Percentiles rank a stretch among this genome's conserved stretches.
Evolutionary conservation across 768 basidiomycete species (phyloP).

Genomic region (Sporobolomyces phaffii): DNA sequence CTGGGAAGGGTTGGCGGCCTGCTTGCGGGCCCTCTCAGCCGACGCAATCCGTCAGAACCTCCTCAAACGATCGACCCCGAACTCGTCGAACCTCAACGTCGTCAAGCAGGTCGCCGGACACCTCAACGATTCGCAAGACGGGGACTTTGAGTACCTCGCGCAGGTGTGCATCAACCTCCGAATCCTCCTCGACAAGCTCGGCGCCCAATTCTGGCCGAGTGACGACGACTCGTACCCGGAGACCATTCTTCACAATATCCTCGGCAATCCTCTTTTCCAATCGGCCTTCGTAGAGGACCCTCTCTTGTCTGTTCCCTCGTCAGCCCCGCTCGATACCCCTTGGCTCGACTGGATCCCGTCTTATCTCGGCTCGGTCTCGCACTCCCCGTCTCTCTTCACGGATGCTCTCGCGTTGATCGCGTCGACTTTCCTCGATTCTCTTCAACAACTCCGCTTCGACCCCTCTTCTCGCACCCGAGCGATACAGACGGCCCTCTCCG

Average conservation of each 20-base stretch:
- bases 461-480: slow-evolving; percentile 55
- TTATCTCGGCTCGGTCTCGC: slow-evolving; percentile 58
- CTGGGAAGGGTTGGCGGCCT: slow-evolving; percentile 26
- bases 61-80: background rate
- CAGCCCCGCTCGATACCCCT: slow-evolving; percentile 52
- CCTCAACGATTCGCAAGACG: slow-evolving; percentile 21
- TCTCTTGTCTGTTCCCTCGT: slow-evolving; percentile 29
- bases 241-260: slow-evolving; percentile 72
- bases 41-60: slow-evolving; percentile 27
- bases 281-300: slow-evolving; percentile 37
- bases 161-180: slow-evolving; percentile 20
- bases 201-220: slow-evolving; percentile 60
- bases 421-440: slow-evolving; percentile 69
- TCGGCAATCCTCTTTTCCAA: slow-evolving; percentile 58
- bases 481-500: slow-evolving; percentile 55
- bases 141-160: slow-evolving; percentile 9
- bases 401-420: slow-evolving; percentile 67
- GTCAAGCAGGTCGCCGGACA: slow-evolving; percentile 30
- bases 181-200: slow-evolving; percentile 39
- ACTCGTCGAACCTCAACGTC: slow-evolving; percentile 15
- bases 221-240: slow-evolving; percentile 68
- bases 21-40: slow-evolving; percentile 11
- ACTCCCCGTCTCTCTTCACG: slow-evolving; percentile 50
- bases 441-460: slow-evolving; percentile 69
- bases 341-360: slow-evolving; percentile 62